Evolutionary conservation across 2,329 filamentous ascomycete genomes (phyloP).

Genomic region (Cadophora sp.): DNA sequence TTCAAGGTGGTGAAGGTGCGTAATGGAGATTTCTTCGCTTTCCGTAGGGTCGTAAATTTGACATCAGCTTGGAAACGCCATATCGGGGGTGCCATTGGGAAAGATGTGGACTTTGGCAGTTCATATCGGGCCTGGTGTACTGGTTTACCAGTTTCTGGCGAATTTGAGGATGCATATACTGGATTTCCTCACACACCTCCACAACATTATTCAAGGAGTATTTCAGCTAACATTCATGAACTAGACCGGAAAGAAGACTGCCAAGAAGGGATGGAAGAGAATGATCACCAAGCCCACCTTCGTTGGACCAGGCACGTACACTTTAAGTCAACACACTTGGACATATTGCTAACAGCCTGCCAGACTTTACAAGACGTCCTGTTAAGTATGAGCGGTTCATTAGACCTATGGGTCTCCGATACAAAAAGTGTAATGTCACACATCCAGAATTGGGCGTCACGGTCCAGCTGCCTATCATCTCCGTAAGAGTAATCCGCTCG

Average conservation of each 20-base stretch:
- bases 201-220: background rate
- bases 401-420: slow-evolving; percentile 76
- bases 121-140: background rate
- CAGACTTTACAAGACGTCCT: slow-evolving; percentile 85
- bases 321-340: no score
- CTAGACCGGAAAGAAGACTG: slow-evolving; percentile 93
- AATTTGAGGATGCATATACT: background rate
- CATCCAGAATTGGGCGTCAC: slow-evolving; percentile 65
- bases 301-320: slow-evolving; percentile 74
- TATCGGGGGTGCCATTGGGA: no score
- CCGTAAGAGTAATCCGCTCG: slow-evolving; percentile 48
- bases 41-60: background rate
- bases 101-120: no score
- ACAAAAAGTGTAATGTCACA: slow-evolving; percentile 66
- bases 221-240: background rate
- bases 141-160: background rate
- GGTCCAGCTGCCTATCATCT: slow-evolving; percentile 80
- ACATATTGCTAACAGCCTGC: background rate
- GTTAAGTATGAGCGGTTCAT: slow-evolving; percentile 78
- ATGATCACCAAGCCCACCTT: slow-evolving; percentile 81
- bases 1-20: slow-evolving; percentile 77
- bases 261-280: slow-evolving; percentile 73
- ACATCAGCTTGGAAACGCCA: no score
- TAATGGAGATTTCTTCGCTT: background rate
- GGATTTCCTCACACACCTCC: background rate